Conservation (phyloP, 768 basidiomycete genomes). For the Russula foetens region DNA sequence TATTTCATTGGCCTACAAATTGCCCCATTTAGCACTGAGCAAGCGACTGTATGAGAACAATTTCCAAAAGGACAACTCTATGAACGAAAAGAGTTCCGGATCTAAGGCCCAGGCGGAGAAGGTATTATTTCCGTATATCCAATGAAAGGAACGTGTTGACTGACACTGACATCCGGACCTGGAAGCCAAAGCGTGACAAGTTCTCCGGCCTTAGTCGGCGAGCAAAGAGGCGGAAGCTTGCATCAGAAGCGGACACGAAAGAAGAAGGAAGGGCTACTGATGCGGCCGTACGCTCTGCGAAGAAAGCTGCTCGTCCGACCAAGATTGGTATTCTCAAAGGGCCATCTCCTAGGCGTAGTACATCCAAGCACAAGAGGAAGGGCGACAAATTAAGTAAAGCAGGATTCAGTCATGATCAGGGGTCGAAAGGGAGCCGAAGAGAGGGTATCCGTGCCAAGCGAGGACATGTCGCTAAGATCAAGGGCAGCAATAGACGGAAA, state of each 20-base stretch:
- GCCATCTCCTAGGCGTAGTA: constrained; percentile 28
- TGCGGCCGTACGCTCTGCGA: constrained; percentile 80
- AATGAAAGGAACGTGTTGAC: not conserved
- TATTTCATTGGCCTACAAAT: not conserved
- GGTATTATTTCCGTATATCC: constrained; percentile 13
- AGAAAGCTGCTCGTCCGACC: constrained; percentile 62
- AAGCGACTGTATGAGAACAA: constrained; percentile 67
- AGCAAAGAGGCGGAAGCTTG: constrained; percentile 82
- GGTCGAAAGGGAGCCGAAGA: constrained; percentile 32
- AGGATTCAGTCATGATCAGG: constrained; percentile 55
- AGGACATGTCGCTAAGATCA: constrained; percentile 42
- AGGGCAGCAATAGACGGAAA: constrained; percentile 43
- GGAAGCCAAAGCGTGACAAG: constrained; percentile 68
- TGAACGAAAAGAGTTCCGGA: constrained; percentile 29
- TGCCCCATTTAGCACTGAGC: constrained; percentile 49
- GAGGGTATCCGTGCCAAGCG: constrained; percentile 64
- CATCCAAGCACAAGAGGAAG: constrained; percentile 13
- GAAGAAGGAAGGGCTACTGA: constrained; percentile 47
- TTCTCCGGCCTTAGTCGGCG: constrained; percentile 79
- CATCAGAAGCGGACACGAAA: constrained; percentile 70
- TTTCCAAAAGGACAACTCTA: constrained; percentile 29
- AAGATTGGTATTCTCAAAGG: constrained; percentile 61
- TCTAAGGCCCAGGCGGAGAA: constrained; percentile 30
- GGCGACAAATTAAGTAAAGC: constrained; percentile 24
- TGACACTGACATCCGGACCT: constrained; percentile 3